Evolutionary conservation across 257 asterid genomes (phyloP).

Genomic region (Gentiana macrophylla): DNA sequence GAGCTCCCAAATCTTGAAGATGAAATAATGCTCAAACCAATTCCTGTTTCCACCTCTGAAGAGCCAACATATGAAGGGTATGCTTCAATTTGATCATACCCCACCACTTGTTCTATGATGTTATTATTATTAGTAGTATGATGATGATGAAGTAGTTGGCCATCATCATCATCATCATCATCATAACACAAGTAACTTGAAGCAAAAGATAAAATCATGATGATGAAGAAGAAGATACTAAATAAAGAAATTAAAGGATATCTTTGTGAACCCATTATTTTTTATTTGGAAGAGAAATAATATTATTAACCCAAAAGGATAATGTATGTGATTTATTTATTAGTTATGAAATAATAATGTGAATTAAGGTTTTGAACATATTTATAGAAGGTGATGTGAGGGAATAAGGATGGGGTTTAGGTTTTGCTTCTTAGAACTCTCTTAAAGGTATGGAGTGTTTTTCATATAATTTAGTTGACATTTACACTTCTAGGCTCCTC

Average conservation of each 20-base stretch:
- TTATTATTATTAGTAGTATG: too few species aligned
- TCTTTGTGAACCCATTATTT: slow-evolving; percentile 8
- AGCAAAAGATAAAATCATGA: slow-evolving; percentile 2
- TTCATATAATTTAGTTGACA: neutral
- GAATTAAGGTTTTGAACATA: neutral
- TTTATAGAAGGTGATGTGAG: slow-evolving; percentile 4
- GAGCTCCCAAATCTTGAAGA: neutral
- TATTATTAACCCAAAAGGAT: neutral
- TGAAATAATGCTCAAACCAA: slow-evolving; percentile 1
- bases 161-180: neutral
- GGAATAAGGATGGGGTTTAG: slow-evolving; percentile 1
- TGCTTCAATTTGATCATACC: slow-evolving; percentile 7
- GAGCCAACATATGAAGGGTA: slow-evolving; percentile 14
- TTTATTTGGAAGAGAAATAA: neutral
- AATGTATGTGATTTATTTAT: neutral
- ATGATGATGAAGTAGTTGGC: neutral
- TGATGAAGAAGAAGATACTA: neutral
- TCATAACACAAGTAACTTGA: slow-evolving; percentile 7
- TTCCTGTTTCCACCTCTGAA: neutral
- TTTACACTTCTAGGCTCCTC: too few species aligned
- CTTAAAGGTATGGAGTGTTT: slow-evolving; percentile 8
- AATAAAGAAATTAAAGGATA: neutral
- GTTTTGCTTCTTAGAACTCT: slow-evolving; percentile 13
- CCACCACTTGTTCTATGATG: slow-evolving; percentile 4
- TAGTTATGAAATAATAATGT: neutral